Conservation (phyloP, 768 basidiomycete genomes). For the Amanita fuliginea region DNA sequence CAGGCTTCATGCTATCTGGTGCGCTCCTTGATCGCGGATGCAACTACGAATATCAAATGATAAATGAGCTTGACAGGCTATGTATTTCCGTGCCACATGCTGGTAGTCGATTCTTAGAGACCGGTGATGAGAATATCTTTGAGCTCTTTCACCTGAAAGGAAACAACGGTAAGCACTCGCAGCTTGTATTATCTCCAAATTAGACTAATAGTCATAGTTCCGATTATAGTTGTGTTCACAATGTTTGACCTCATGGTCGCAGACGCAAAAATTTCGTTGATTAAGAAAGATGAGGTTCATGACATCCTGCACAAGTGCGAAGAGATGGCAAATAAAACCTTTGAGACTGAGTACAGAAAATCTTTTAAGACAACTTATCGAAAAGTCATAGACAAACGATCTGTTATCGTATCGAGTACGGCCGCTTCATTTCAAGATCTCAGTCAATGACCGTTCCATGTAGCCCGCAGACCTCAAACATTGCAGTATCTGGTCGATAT, state of each 20-base stretch:
- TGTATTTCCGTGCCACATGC: slow-evolving; percentile 14
- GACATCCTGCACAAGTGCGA: neutral
- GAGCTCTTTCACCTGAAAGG: neutral
- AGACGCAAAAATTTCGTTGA: too few relatives aligned
- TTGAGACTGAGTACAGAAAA: neutral
- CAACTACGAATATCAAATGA: neutral
- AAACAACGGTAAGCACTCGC: slow-evolving; percentile 3
- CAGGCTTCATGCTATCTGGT: slow-evolving; percentile 19
- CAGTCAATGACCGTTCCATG: neutral
- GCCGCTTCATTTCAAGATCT: neutral
- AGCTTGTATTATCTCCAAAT: too few relatives aligned
- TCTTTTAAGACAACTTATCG: neutral
- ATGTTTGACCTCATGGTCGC: neutral
- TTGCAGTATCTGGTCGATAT: neutral
- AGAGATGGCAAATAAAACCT: neutral
- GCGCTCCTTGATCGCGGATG: neutral
- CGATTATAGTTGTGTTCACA: neutral
- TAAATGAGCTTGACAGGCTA: slow-evolving; percentile 16
- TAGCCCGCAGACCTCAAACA: neutral
- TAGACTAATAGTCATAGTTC: neutral
- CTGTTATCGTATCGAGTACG: neutral
- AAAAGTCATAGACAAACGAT: neutral
- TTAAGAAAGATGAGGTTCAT: too few relatives aligned
- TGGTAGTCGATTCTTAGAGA: slow-evolving; percentile 11
- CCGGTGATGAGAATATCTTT: slow-evolving; percentile 16